A percentile compares a stretch with the other conserved stretches of the same genome.
These are phyloP conservation scores for Ganoderma lingzhi DNA, from an alignment of 1,284 basidiomycete genomes.

Conservation along the genomic window DNA sequence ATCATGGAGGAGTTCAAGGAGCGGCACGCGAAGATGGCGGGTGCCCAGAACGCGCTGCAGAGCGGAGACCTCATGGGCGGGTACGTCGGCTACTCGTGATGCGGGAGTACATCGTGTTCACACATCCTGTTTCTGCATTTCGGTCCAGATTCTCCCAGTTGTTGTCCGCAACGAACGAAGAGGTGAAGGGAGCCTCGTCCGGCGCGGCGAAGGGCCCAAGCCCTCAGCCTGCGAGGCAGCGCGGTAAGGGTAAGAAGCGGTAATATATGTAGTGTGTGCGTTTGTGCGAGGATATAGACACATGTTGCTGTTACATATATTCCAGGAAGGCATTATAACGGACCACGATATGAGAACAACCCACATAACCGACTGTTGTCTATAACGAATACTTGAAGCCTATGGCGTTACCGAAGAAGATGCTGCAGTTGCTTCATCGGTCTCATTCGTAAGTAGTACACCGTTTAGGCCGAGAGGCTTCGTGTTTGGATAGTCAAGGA, in stretches of 20 bases:
- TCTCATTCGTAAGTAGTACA: neutral
- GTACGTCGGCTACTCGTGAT: conserved; percentile 24
- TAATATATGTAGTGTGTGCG: conserved; percentile 16
- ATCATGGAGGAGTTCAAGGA: conserved; percentile 74
- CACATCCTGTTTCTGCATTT: neutral
- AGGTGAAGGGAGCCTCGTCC: conserved; percentile 32
- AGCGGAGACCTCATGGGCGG: conserved; percentile 61
- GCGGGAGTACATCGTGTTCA: neutral
- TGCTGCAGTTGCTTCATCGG: conserved; percentile 5
- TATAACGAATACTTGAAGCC: neutral
- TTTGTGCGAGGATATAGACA: conserved; percentile 13
- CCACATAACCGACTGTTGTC: neutral
- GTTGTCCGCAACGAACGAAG: conserved; percentile 34
- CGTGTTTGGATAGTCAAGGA: conserved; percentile 55
- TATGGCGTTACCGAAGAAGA: conserved; percentile 7
- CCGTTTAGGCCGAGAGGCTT: neutral
- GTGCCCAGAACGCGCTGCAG: conserved; percentile 64
- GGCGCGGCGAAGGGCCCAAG: conserved; percentile 28
- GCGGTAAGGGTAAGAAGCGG: conserved; percentile 40
- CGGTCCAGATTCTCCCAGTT: conserved; percentile 38
- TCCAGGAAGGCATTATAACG: conserved; percentile 10
- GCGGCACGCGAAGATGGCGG: conserved; percentile 69
- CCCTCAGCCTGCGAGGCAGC: conserved; percentile 34
- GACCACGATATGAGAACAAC: neutral
- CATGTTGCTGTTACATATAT: conserved; percentile 26